Evolutionary conservation across 1,139 yeast genomes (phyloP).

Genomic region (Saccharomycopsis hybrid): DNA sequence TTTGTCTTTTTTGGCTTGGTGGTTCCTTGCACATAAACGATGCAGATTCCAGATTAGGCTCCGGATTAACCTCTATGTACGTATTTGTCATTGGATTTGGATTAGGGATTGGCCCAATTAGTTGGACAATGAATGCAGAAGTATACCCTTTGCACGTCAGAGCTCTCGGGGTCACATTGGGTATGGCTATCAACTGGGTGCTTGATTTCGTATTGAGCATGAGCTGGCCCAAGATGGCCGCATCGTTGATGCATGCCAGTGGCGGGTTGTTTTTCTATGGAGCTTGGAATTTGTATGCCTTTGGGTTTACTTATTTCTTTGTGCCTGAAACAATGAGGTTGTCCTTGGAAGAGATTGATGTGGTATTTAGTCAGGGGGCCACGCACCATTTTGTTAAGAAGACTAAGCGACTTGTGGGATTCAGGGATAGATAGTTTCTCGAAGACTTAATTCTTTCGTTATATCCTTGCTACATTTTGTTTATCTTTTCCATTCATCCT

Average conservation of each 20-base stretch:
- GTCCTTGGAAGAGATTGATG: conserved; percentile 39
- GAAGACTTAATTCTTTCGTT: no score
- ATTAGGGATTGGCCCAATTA: conserved; percentile 53
- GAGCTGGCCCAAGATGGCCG: conserved; percentile 46
- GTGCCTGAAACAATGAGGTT: conserved; percentile 43
- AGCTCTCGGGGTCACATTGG: conserved; percentile 49
- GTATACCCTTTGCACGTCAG: conserved; percentile 49
- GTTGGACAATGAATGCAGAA: conserved; percentile 51
- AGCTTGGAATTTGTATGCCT: conserved; percentile 45
- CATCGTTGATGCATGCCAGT: conserved; percentile 40
- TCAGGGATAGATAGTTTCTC: no score
- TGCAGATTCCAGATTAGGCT: conserved; percentile 37
- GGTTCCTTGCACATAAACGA: conserved; percentile 39
- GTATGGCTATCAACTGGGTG: conserved; percentile 53
- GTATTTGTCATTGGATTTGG: conserved; percentile 43
- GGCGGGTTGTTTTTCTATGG: conserved; percentile 55
- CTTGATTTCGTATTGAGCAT: conserved; percentile 48
- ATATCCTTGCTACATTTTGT: no score
- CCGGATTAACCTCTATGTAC: conserved; percentile 42
- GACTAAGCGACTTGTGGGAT: no score
- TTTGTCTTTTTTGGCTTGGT: conserved; percentile 45
- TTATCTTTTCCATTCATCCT: no score
- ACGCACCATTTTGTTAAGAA: no score
- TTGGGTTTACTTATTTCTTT: conserved; percentile 32
- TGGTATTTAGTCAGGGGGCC: conserved; percentile 29